Evolutionary conservation across 2,329 filamentous ascomycete species (phyloP), one percentile per base, ranked within the genome.

Genomic region (Phyllosticta citribraziliensis): DNA sequence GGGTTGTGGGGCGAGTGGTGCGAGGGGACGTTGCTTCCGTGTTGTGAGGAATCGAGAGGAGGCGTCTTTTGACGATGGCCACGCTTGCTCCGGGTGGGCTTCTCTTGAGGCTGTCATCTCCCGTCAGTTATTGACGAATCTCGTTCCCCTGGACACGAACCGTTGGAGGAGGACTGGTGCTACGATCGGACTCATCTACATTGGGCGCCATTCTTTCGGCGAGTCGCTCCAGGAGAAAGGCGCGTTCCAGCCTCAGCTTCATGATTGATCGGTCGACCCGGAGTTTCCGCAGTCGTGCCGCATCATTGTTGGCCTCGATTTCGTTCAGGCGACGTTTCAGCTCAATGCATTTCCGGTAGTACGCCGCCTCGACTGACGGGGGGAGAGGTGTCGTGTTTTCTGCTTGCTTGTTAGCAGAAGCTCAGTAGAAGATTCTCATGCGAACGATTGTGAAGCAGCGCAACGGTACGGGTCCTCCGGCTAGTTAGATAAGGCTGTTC

Each of bases 281-380:
- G 51, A 83, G 80, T 65, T 96, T 88, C 57, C 91, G 88, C 58
- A 90, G 79, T 59, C 90, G 85, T 55, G 90, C 88, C 62, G 88
- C 84, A 68, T 96, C 91, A 73, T 97, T 97, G 70, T 91, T 88
- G 63, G 91, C 86, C 73, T 97, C 92, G 68, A 97, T 90, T 73
- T 97, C 92, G 72, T 87, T 88, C 65, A 94, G 89, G 64, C 94
- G 88, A 68, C 90, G 88, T 77, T 95, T 95, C 22, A 99, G 84
- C 68, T 95, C 89, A 72, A 97, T 91, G 75, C 93, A 97, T 84
- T 99, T 97, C 66, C 90, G 85, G 69, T 94, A 91, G 76, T 97
- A 99, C 57, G 93, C 92, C 73, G 93, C 88, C 76, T 99, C 93
- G 65, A 97, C 91, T 17, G 91, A 96, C 17, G 94, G 93, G 20